Conservation (phyloP, 2,329 filamentous ascomycete genomes). For the Pestalotiopsis sp. region DNA sequence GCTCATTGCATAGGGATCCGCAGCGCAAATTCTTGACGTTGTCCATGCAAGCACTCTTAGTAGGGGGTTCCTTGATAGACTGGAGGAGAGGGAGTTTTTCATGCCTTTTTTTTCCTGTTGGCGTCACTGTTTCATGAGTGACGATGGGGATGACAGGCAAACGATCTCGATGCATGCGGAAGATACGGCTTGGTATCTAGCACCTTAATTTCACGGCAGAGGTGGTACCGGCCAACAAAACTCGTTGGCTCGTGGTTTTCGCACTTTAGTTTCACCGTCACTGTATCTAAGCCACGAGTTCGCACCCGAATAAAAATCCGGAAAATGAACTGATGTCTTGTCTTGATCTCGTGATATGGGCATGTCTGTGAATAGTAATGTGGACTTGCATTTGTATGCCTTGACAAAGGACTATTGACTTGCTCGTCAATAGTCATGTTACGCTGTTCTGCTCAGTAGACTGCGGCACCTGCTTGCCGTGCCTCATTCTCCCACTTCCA, state of each 20-base stretch:
- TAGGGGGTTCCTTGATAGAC: constrained; percentile 29
- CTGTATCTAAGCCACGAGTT: constrained; percentile 36
- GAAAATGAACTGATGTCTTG: constrained; percentile 14
- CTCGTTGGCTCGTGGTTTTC: constrained; percentile 29
- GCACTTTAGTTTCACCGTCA: constrained; percentile 28
- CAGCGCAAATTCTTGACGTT: constrained; percentile 25
- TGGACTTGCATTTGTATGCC: too few species aligned
- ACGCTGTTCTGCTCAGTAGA: too few species aligned
- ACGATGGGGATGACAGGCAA: constrained; percentile 22
- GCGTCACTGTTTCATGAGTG: constrained; percentile 17
- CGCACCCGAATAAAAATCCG: constrained; percentile 29
- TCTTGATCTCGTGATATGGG: not conserved
- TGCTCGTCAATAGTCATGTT: too few species aligned
- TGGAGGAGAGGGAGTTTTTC: constrained; percentile 20
- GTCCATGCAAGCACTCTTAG: constrained; percentile 23
- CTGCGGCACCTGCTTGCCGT: too few species aligned
- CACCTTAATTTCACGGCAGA: constrained; percentile 30
- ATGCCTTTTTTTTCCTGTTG: constrained; percentile 19
- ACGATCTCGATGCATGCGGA: constrained; percentile 35
- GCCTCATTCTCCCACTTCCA: too few species aligned
- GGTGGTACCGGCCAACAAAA: constrained; percentile 27
- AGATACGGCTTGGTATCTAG: constrained; percentile 32
- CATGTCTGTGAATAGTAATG: not conserved
- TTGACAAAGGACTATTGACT: too few species aligned
- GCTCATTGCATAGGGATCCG: constrained; percentile 21